Percentiles rank a stretch among this genome's conserved stretches.
Evolutionary conservation across 352 stramenopile species (phyloP).

Genomic region (Phytophthora aleatoria): DNA sequence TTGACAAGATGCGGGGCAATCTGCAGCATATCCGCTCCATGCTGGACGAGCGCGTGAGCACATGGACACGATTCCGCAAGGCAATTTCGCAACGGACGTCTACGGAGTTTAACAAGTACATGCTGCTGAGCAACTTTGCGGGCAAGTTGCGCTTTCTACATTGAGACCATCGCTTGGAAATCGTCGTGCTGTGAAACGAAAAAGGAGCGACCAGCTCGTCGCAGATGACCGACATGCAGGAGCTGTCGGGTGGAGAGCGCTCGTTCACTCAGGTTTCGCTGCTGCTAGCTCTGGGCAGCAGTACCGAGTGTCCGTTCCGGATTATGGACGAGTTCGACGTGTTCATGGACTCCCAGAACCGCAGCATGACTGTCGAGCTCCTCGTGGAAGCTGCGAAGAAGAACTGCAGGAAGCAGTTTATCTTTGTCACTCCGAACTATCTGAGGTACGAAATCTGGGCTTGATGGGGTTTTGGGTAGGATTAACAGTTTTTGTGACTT

Average conservation of each 20-base stretch:
- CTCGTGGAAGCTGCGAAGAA: slow-evolving; percentile 90
- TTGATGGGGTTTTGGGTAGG: background rate
- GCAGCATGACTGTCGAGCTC: slow-evolving; percentile 95
- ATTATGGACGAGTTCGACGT: slow-evolving; percentile 99
- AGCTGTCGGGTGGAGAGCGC: slow-evolving; percentile 95
- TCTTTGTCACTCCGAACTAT: slow-evolving; percentile 89
- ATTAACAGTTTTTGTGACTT: slow-evolving; percentile 1
- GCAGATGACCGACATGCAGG: slow-evolving; percentile 96
- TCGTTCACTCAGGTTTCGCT: slow-evolving; percentile 97
- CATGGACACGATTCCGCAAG: slow-evolving; percentile 45
- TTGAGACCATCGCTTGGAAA: slow-evolving; percentile 73
- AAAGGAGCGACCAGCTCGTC: slow-evolving; percentile 65
- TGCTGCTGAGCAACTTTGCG: slow-evolving; percentile 85
- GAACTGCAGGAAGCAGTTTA: slow-evolving; percentile 83
- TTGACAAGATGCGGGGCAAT: slow-evolving; percentile 66
- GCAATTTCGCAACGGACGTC: slow-evolving; percentile 80
- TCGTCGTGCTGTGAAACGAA: slow-evolving; percentile 82
- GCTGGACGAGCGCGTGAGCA: slow-evolving; percentile 76
- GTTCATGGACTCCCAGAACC: slow-evolving; percentile 98
- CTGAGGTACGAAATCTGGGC: slow-evolving; percentile 58
- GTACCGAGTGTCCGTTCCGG: slow-evolving; percentile 93
- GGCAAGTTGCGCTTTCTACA: slow-evolving; percentile 85
- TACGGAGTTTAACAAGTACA: slow-evolving; percentile 85
- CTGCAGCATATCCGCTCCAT: slow-evolving; percentile 65
- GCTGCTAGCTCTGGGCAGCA: slow-evolving; percentile 93